Percentiles rank a stretch among this genome's conserved stretches.
These are phyloP conservation scores for Multifurca ochricompacta DNA, from an alignment of 768 basidiomycete genomes.

Conservation along the genomic window DNA sequence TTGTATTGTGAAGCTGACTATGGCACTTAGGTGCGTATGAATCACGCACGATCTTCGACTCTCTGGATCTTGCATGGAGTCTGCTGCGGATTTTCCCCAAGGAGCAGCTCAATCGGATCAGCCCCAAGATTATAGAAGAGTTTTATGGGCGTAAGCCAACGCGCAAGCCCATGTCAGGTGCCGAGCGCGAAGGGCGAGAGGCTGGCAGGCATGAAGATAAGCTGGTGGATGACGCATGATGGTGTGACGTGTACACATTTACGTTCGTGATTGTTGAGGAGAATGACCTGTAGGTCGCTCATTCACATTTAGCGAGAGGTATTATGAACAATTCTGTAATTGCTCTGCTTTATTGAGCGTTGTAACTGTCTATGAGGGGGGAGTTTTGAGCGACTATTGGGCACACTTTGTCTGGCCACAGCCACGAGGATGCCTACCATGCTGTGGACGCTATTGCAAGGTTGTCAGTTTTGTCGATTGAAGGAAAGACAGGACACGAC, in stretches of 20 bases:
- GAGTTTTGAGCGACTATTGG: not conserved
- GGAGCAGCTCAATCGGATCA: constrained; percentile 96
- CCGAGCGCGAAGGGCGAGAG: constrained; percentile 30
- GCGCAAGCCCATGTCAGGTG: constrained; percentile 51
- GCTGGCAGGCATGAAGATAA: constrained; percentile 41
- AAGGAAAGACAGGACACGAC: not conserved
- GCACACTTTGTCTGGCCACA: not conserved
- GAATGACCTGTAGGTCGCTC: constrained; percentile 1
- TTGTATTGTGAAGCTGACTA: not conserved
- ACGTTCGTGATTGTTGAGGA: constrained; percentile 29
- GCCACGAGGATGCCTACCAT: constrained; percentile 3
- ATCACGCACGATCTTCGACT: constrained; percentile 93
- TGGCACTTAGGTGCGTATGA: constrained; percentile 74
- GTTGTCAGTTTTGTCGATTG: not conserved
- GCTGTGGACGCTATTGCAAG: not conserved
- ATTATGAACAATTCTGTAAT: constrained; percentile 6
- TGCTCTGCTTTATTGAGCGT: not conserved
- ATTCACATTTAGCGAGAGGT: constrained; percentile 10
- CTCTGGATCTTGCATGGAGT: constrained; percentile 94
- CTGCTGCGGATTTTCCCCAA: constrained; percentile 97
- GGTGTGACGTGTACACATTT: not conserved
- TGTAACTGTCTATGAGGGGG: not conserved
- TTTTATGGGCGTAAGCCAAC: constrained; percentile 82
- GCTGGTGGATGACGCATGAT: constrained; percentile 47
- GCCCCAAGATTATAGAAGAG: constrained; percentile 90